These are phyloP conservation scores for Cardamine chenopodiifolia DNA, from an alignment of 345 rosid genomes.

Conservation along the genomic window DNA sequence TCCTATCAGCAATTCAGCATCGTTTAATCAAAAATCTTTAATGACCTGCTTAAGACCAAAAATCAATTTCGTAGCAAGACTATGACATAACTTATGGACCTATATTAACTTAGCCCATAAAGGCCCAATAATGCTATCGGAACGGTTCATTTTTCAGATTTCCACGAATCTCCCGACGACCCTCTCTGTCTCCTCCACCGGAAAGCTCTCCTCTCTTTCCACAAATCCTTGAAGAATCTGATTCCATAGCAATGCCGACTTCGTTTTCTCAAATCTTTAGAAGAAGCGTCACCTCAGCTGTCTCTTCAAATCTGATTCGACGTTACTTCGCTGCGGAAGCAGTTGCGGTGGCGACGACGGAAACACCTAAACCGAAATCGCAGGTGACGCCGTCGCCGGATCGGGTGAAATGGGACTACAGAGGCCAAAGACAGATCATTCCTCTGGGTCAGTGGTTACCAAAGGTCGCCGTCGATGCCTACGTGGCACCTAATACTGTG, in stretches of 20 bases:
- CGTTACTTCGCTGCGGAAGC: slow-evolving; percentile 46
- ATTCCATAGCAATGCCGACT: slow-evolving; percentile 19
- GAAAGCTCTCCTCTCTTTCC: slow-evolving; percentile 6
- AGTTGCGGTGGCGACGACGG: slow-evolving; percentile 53
- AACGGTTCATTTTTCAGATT: neutral
- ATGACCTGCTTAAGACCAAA: neutral
- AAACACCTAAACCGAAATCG: slow-evolving; percentile 45
- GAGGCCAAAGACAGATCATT: slow-evolving; percentile 91
- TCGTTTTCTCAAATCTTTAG: slow-evolving; percentile 22
- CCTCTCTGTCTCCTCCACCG: slow-evolving; percentile 23
- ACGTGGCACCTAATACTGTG: slow-evolving; percentile 94
- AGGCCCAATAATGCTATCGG: slow-evolving; percentile 17
- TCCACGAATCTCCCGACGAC: slow-evolving; percentile 22
- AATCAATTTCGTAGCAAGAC: neutral
- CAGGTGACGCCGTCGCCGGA: slow-evolving; percentile 68
- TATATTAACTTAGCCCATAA: neutral
- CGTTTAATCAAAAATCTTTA: no score
- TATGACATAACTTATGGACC: neutral
- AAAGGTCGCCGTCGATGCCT: slow-evolving; percentile 91
- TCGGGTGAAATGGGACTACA: slow-evolving; percentile 95
- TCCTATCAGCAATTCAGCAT: no score
- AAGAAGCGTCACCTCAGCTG: neutral
- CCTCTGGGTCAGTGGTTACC: slow-evolving; percentile 97
- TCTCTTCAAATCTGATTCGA: slow-evolving; percentile 24
- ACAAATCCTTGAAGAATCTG: slow-evolving; percentile 19